phyloP scores from a whole-genome alignment of 306 rosid genomes.

The Prunus fruticosa region DNA sequence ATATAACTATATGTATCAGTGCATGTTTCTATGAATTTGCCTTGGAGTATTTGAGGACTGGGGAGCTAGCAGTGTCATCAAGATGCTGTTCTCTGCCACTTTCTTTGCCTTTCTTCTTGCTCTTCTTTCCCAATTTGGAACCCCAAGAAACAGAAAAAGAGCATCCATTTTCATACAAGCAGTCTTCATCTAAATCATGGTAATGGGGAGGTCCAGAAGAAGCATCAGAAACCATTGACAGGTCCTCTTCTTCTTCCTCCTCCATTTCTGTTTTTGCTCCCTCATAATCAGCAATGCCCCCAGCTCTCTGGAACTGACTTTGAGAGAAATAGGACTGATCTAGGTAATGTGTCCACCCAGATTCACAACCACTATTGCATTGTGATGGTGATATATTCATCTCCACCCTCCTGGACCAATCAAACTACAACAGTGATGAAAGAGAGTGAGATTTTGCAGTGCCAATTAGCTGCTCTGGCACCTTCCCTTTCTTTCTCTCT shows the following conservation, averaged over 20 bases:
- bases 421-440: not conserved
- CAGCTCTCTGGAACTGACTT: slow-evolving; percentile 24
- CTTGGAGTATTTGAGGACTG: slow-evolving; percentile 35
- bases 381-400: slow-evolving; percentile 67
- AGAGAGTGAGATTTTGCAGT: not conserved
- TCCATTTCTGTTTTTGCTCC: slow-evolving; percentile 33
- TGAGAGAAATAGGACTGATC: slow-evolving; percentile 62
- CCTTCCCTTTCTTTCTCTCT: slow-evolving; percentile 9
- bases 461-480: slow-evolving; percentile 15
- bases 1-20: not conserved
- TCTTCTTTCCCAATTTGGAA: slow-evolving; percentile 22
- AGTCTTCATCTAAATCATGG: slow-evolving; percentile 38
- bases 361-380: slow-evolving; percentile 66
- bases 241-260: slow-evolving; percentile 45
- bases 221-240: slow-evolving; percentile 91
- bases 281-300: slow-evolving; percentile 18
- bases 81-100: slow-evolving; percentile 48
- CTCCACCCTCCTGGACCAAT: not conserved
- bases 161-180: slow-evolving; percentile 35
- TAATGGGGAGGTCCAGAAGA: slow-evolving; percentile 86
- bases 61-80: slow-evolving; percentile 95
- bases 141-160: slow-evolving; percentile 25
- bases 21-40: slow-evolving; percentile 25
- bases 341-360: slow-evolving; percentile 91
- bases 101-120: slow-evolving; percentile 41